Conservation (phyloP, 2,329 filamentous ascomycete species). For the Knoxdaviesia capensis region DNA sequence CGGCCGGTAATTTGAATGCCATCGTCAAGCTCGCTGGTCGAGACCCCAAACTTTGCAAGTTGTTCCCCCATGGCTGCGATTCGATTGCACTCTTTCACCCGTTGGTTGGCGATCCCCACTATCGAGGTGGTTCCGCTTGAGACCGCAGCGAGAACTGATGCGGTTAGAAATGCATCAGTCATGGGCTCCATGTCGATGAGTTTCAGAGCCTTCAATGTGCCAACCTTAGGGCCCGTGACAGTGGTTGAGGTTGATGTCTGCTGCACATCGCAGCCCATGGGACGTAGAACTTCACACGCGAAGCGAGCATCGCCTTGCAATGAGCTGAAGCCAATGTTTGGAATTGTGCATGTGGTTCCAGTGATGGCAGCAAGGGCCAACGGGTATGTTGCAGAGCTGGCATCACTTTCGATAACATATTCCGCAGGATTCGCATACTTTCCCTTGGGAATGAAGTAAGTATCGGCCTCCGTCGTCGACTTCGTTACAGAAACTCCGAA, state of each 20-base stretch:
- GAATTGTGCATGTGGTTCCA: constrained; percentile 84
- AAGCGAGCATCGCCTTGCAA: constrained; percentile 91
- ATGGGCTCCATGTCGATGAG: constrained; percentile 97
- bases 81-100: constrained; percentile 95
- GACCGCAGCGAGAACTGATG: constrained; percentile 79
- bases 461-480: constrained; percentile 63
- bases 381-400: constrained; percentile 92
- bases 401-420: constrained; percentile 90
- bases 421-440: constrained; percentile 65
- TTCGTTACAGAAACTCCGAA: constrained; percentile 70
- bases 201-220: constrained; percentile 51
- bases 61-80: constrained; percentile 92
- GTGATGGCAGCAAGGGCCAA: constrained; percentile 88
- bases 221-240: constrained; percentile 67
- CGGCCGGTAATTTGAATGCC: constrained; percentile 58
- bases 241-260: constrained; percentile 78
- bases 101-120: constrained; percentile 87
- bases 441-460: constrained; percentile 81
- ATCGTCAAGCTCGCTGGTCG: constrained; percentile 74
- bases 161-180: constrained; percentile 95
- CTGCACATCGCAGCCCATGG: constrained; percentile 84
- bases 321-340: constrained; percentile 84
- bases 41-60: constrained; percentile 79
- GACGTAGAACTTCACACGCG: constrained; percentile 68
- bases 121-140: constrained; percentile 71